phyloP scores from a whole-genome alignment of 2,329 filamentous ascomycete genomes.

The Penicillium freii region DNA sequence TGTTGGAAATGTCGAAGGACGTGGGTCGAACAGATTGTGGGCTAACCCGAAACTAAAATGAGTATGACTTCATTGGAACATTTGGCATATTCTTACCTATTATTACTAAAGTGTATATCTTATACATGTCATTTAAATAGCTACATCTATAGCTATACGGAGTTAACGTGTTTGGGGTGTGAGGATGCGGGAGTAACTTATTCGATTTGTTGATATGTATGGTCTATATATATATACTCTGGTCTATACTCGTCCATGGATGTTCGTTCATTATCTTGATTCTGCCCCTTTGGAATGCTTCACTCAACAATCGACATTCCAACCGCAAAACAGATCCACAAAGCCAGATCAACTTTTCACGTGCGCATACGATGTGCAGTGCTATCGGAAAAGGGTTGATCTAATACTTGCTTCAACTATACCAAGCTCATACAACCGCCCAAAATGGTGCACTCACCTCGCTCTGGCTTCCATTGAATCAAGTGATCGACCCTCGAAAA shows the following conservation, averaged over 20 bases:
- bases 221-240: not conserved
- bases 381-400: not conserved
- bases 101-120: not conserved
- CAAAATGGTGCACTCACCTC: too few relatives aligned
- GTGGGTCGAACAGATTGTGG: slow-evolving; percentile 7
- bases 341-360: not conserved
- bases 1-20: not conserved
- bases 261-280: not conserved
- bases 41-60: not conserved
- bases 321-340: not conserved
- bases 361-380: not conserved
- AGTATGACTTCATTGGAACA: not conserved
- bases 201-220: not conserved
- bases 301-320: not conserved
- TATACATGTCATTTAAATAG: not conserved
- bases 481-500: not conserved
- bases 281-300: not conserved
- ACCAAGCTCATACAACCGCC: not conserved
- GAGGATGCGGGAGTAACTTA: not conserved
- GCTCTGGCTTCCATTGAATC: not conserved
- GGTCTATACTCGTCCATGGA: too few relatives aligned
- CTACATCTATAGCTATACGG: not conserved
- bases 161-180: not conserved
- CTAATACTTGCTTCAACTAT: not conserved
- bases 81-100: not conserved